Conservation (phyloP, 129 eudicot genomes). For the Ambrosia artemisiifolia region DNA sequence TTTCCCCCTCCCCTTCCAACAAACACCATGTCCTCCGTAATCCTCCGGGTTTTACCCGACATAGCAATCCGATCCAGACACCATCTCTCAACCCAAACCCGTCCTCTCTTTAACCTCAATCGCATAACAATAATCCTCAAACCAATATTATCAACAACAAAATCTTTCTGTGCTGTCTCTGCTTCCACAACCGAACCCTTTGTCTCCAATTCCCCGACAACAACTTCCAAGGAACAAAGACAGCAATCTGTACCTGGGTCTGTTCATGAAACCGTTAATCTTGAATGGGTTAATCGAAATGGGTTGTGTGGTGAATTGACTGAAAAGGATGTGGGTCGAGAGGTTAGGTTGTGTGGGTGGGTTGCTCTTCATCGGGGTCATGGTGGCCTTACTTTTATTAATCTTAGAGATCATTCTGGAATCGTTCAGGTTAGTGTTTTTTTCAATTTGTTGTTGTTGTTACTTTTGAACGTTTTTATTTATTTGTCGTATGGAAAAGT, state of each 20-base stretch:
- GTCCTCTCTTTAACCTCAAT: slow-evolving; percentile 33
- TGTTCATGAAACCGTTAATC: slow-evolving; percentile 27
- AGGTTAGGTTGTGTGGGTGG: slow-evolving; percentile 93
- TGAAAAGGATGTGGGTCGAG: slow-evolving; percentile 70
- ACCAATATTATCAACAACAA: slow-evolving; percentile 13
- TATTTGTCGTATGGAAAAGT: neutral
- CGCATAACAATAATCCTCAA: slow-evolving; percentile 20
- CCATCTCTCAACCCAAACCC: slow-evolving; percentile 34
- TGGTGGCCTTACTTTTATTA: slow-evolving; percentile 75
- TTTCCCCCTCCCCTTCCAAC: neutral
- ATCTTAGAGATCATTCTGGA: slow-evolving; percentile 83
- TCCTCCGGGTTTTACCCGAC: slow-evolving; percentile 71
- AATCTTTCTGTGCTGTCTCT: slow-evolving; percentile 28
- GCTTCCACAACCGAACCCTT: slow-evolving; percentile 42
- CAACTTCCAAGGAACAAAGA: slow-evolving; percentile 23
- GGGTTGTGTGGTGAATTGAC: slow-evolving; percentile 71
- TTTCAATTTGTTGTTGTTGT: neutral
- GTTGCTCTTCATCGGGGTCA: slow-evolving; percentile 91
- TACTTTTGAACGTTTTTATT: neutral
- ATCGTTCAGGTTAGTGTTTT: slow-evolving; percentile 68
- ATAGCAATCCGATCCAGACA: slow-evolving; percentile 54
- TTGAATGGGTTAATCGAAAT: slow-evolving; percentile 70
- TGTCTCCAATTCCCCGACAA: slow-evolving; percentile 2
- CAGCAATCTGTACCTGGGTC: slow-evolving; percentile 27
- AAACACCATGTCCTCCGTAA: slow-evolving; percentile 46